These are phyloP conservation scores for Coccomyxa sp. DNA, from an alignment of 139 green algal species.

Conservation along the genomic window DNA sequence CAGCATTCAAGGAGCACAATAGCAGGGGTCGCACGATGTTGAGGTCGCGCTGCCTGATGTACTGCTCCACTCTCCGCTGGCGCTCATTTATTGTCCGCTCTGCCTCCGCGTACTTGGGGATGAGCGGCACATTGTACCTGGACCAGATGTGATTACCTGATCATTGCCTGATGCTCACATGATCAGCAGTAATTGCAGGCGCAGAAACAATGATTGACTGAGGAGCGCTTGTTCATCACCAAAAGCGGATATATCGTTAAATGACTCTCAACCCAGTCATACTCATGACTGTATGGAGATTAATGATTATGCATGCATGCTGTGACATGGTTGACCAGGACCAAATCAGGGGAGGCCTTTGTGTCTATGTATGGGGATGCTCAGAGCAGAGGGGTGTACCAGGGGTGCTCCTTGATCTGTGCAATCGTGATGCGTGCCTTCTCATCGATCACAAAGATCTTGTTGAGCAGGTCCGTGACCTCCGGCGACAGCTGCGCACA, in stretches of 20 bases:
- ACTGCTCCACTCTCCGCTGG: neutral
- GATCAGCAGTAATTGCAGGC: no score
- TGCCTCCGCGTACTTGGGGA: neutral
- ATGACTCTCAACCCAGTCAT: neutral
- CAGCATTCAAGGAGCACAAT: no score
- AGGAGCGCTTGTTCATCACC: no score
- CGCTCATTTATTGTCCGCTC: neutral
- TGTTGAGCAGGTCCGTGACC: conserved; percentile 67
- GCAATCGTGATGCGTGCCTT: conserved; percentile 56
- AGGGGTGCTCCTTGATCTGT: conserved; percentile 60
- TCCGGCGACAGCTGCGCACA: conserved; percentile 38
- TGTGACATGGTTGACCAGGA: neutral
- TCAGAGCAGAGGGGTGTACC: conserved; percentile 33
- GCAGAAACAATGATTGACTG: no score
- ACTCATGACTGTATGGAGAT: neutral
- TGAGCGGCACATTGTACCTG: no score
- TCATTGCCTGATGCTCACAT: no score
- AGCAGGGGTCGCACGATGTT: neutral
- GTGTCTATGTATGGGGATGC: conserved; percentile 20
- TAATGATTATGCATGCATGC: neutral
- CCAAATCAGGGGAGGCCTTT: neutral
- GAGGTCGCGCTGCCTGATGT: neutral
- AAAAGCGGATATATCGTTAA: neutral
- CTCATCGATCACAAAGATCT: conserved; percentile 70
- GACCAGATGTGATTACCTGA: no score